Evolutionary conservation across 2,329 filamentous ascomycete genomes (phyloP), one percentile per base, ranked within the genome.

Genomic region (Rutstroemia sp.): DNA sequence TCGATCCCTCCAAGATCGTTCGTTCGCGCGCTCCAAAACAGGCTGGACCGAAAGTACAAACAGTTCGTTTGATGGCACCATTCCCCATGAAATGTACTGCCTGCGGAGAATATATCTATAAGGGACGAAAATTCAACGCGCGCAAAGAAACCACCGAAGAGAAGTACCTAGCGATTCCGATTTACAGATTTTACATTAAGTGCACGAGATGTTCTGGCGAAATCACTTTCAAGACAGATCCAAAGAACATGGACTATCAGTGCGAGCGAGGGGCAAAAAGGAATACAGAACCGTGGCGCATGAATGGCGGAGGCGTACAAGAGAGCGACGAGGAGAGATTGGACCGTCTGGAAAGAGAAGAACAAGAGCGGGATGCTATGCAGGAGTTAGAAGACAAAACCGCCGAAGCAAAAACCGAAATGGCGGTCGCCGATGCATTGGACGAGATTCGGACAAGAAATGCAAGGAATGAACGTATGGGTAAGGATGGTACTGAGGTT

Each of bases 371-470:
- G 62, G 92, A 96, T 71, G 90, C 90, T 21, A 99, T 99, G 95
- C 88, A 88, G 57, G 92, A 96, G 69, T 74, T 99, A 48, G 94
- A 99, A 74, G 86, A 88, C 61, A 97, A 97, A 75, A 96, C 92
- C 55, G 75, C 88, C 21, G 94, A 99, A 71, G 92, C 92, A 1
- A 92, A 94, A 75, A 80, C 87, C 42, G 94, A 99, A 73, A 99
- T 99, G 92, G 90, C 88, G 18, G 90, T 96, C 46, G 94, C 94
- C 2, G 94, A 99, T 75, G 92, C 92, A 7, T 75, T 99, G 55
- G 94, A 99, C 71, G 92, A 96, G 74, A 96, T 99, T 57, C 79
- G 92, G 56, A 92, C 89, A 52, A 77, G 92, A 62, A 99, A 99
- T 73, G 94, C 94, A 7, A 79, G 91, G 61, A 84, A 94, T 50